Evolutionary conservation across 164 flowering plant genomes (phyloP), one percentile per base, ranked within the genome.

Genomic region (Umbellularia californica): DNA sequence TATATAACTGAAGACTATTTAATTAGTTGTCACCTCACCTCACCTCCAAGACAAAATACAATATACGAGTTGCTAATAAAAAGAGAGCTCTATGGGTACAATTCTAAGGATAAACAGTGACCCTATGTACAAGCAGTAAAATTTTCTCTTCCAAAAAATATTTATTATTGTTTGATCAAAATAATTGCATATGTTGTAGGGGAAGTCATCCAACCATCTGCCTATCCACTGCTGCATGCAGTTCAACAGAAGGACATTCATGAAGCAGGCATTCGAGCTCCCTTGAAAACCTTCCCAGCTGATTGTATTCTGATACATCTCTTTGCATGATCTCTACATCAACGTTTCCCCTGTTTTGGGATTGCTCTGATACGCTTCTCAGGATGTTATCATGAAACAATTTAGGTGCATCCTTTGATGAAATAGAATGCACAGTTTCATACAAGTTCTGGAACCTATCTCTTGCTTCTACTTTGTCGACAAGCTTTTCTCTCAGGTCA

Each of bases 381-480:
- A 76, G 27, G 55, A 85, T 73, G 52, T 84, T 85, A 62, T 82
- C 85, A 78, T 83, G 78, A 74, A 89, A 89, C 58, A 86, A 68
- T 71, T 79, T 87, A 3, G 90, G 80, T 14, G 88, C 90, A 72
- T 88, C 89, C 70, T 75, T 65, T 66, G 89, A 83, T 41, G 95
- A 88, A 58, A 89, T 65, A 70, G 87, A 81, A 70, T 84, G 82
- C 65, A 89, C 83, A 14, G 85, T 74, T 68, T 83, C 90, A 65
- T 89, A 78, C 83, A 91, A 82, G 35, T 52, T 24, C 73, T 79
- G 86, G 60, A 88, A 70, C 82, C 82, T 78, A 35, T 77, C 82
- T 77, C 86, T 82, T 28, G 73, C 81, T 70, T 85, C 91, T 72
- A 77, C 74, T 41, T 80, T 76, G 74, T 77, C 82, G 50, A 85